Evolutionary conservation across 2,329 filamentous ascomycete genomes (phyloP).

Genomic region (Microsporum ferrugineum): DNA sequence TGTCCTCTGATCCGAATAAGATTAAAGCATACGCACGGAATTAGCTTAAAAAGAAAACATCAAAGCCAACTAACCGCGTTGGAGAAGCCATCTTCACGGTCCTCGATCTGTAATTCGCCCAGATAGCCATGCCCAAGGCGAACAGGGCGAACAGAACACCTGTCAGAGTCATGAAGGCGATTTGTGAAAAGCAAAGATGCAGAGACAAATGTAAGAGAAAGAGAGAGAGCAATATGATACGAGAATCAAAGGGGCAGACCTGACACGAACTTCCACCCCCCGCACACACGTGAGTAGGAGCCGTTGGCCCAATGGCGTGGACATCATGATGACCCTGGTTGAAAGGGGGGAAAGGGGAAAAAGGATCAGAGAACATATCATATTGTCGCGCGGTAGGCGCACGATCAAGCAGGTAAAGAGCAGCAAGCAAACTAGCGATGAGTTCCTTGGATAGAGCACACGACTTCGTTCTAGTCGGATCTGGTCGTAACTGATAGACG

Average conservation of each 20-base stretch:
- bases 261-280: neutral
- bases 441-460: neutral
- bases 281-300: neutral
- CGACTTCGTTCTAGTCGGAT: neutral
- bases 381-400: neutral
- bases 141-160: neutral
- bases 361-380: neutral
- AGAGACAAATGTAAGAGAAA: neutral
- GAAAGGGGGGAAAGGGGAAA: neutral
- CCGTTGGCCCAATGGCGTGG: neutral
- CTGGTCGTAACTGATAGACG: neutral
- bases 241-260: neutral
- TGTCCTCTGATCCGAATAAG: neutral
- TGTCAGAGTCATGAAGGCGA: neutral
- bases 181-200: neutral
- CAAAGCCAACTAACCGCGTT: slow-evolving; percentile 1
- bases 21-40: slow-evolving; percentile 1
- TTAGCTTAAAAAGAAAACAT: neutral
- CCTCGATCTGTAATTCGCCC: neutral
- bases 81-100: neutral
- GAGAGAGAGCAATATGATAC: neutral
- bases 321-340: neutral
- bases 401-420: neutral
- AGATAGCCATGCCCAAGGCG: neutral
- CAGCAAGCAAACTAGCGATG: neutral